These are phyloP conservation scores for Candida patagonica DNA, from an alignment of 805 yeast genomes.

Conservation along the genomic window DNA sequence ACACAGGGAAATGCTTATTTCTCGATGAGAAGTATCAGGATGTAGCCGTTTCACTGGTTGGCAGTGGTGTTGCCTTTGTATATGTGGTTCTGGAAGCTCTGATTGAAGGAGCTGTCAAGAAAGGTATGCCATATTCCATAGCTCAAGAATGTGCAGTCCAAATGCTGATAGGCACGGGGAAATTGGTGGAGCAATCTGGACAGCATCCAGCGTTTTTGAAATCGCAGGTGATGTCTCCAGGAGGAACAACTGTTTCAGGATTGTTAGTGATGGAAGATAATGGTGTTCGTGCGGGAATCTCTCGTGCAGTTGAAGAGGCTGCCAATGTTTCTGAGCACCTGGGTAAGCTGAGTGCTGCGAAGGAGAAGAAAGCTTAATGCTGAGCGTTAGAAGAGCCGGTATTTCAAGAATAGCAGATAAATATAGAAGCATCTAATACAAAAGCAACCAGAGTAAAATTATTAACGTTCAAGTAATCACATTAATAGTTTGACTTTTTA, in stretches of 20 bases:
- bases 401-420: conserved; percentile 6
- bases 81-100: conserved; percentile 82
- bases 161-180: conserved; percentile 89
- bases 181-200: conserved; percentile 75
- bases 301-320: conserved; percentile 85
- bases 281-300: conserved; percentile 78
- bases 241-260: conserved; percentile 96
- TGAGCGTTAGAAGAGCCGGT: too few relatives aligned
- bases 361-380: too few relatives aligned
- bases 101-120: conserved; percentile 87
- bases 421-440: not conserved
- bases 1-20: conserved; percentile 32
- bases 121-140: conserved; percentile 83
- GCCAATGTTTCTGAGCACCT: conserved; percentile 56
- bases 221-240: conserved; percentile 90
- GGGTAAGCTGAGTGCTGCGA: too few relatives aligned
- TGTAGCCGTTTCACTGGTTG: conserved; percentile 89
- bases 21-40: conserved; percentile 82
- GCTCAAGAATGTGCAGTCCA: conserved; percentile 85
- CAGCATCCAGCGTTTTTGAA: conserved; percentile 84
- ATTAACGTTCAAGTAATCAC: too few relatives aligned
- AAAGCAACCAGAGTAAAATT: not conserved
- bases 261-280: conserved; percentile 84
- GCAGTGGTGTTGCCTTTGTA: conserved; percentile 95
- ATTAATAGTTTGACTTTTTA: too few relatives aligned